Base-by-base conservation (phyloP, 2,329 filamentous ascomycete genomes). In the Neonectria neomacrospora region DNA sequence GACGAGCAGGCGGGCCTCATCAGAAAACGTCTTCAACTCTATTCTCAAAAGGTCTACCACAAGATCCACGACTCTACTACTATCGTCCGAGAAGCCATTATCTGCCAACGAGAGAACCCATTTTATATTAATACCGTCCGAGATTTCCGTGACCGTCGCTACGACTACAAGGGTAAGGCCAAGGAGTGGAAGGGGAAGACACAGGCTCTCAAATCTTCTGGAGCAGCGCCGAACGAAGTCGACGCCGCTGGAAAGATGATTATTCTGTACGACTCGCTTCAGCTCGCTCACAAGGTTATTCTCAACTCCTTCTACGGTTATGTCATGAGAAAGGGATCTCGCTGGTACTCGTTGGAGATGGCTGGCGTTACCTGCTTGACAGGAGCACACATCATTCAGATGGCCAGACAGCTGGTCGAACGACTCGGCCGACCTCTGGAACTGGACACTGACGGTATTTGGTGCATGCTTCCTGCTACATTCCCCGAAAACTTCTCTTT, bases 261-360 rank as follows among this genome's bases (percentile, higher is more conserved):
- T 59, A 86, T 98, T 51, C 81, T 99, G 5, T 99, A 93, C 76
- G 96, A 99, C 77, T 99, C 96, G 0, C 83, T 99, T 61, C 96
- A 99, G 78, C 84, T 99, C 72, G 96, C 96, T 0, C 96, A 99
- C 83, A 99, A 99, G 78, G 96, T 99, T 81, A 99, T 99, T 85
- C 79, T 99, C 58, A 99, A 99, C 82, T 97, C 94, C 59, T 99
- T 99, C 82, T 99, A 99, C 72, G 96, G 96, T 67, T 99, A 99
- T 76, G 96, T 98, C 77, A 99, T 99, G 96, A 87, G 96, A 81
- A 99, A 99, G 77, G 96, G 96, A 34, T 99, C 96, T 39, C 89
- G 96, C 58, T 99, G 96, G 96, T 99, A 99, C 77, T 99, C 96
- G 18, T 90, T 99, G 87, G 96, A 99, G 77, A 99, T 99, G 96